Base-by-base conservation (phyloP, 768 basidiomycete species). In the Ramaria sp. region DNA sequence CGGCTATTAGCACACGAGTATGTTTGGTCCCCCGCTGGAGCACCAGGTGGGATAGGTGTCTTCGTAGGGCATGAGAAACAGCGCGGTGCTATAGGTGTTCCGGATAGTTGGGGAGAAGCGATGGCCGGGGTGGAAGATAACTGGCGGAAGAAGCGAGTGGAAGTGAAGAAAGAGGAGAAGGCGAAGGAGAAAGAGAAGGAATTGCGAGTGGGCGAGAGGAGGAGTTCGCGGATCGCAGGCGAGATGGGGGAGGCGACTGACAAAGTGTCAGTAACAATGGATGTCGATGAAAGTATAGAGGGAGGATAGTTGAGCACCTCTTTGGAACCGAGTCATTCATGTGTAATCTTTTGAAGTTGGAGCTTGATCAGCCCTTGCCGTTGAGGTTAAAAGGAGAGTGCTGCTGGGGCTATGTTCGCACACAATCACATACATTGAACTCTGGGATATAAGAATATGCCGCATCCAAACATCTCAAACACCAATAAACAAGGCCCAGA, bases 401-500 rank as follows among this genome's bases (percentile, higher is more conserved):
- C n/a, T n/a, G n/a, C n/a, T n/a, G n/a, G n/a, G n/a, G n/a, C n/a
- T n/a, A n/a, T n/a, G n/a, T n/a, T 7, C 18, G 39, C 16, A 41
- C 32, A 8, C 20, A n/a, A 41, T 18, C n/a, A 12, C 39, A 41
- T n/a, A 5, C 6, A 15, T 39, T 15, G 16, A 22, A 2, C 16
- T 6, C 10, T 41, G 10, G 8, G 10, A 18, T 7, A 41, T n/a
- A 41, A 22, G 6, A n/a, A 22, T 22, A 41, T 22, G 20, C 39
- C n/a, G 8, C 8, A 8, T n/a, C 10, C 24, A 34, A 30, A 34
- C 9, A 24, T n/a, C 20, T 66, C 72, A 92, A 51, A 93, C 82
- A 20, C 79, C 73, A 24, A 74, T 77, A 69, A 92, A 94, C 48
- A 95, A 67, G 28, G 73, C 67, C 80, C 85, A 89, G 6, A 94